These are phyloP conservation scores for fission yeast (Schizosaccharomyces pombe) DNA, from an alignment of 805 yeast genomes.

Conservation along the genomic window ASM294v3 CU329670.1:4936501-4937000, in stretches of 20 bases:
- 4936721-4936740: slow-evolving; percentile 18
- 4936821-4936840: no score
- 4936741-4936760: no score
- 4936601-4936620: slow-evolving; percentile 30
- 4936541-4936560: slow-evolving; percentile 51
- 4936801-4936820: no score
- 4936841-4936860: no score
- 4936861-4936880: no score
- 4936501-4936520: slow-evolving; percentile 68
- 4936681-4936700: slow-evolving; percentile 37
- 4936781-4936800: no score
- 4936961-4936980: no score
- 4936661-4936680: slow-evolving; percentile 34
- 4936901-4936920: no score
- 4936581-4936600: slow-evolving; percentile 59
- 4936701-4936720: slow-evolving; percentile 24
- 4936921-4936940: no score
- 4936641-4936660: slow-evolving; percentile 58
- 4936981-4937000: neutral
- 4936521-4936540: slow-evolving; percentile 52
- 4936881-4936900: no score
- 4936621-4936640: slow-evolving; percentile 22
- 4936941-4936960: no score
- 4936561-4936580: slow-evolving; percentile 66
- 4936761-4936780: no score